Conservation (phyloP, 352 stramenopile species). For the Pythium volutum region DNA sequence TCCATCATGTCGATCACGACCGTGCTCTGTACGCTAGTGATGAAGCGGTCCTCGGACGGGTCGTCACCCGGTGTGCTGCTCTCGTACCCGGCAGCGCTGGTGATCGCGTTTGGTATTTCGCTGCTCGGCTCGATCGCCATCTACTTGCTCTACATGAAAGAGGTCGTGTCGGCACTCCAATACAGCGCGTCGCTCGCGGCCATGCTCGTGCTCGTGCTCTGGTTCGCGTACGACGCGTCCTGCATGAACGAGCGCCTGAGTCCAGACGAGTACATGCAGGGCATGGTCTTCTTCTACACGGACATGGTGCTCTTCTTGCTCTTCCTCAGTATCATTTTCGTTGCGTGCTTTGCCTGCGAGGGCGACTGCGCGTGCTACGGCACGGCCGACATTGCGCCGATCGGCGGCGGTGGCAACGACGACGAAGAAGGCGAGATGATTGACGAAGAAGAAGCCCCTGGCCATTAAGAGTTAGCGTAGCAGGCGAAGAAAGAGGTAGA, state of each 20-base stretch:
- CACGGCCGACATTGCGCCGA: slow-evolving; percentile 61
- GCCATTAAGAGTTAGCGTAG: slow-evolving; percentile 1
- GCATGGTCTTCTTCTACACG: slow-evolving; percentile 84
- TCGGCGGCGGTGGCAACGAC: slow-evolving; percentile 28
- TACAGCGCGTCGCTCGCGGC: slow-evolving; percentile 51
- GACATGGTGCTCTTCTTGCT: slow-evolving; percentile 79
- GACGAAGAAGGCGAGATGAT: slow-evolving; percentile 27
- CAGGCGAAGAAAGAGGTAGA: not conserved
- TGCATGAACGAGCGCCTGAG: slow-evolving; percentile 77
- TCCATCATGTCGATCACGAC: slow-evolving; percentile 63
- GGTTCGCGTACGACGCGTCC: slow-evolving; percentile 74
- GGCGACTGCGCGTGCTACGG: slow-evolving; percentile 72
- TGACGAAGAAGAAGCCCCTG: slow-evolving; percentile 26
- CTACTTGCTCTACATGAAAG: slow-evolving; percentile 58
- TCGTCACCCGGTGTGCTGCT: slow-evolving; percentile 39
- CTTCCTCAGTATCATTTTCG: slow-evolving; percentile 77
- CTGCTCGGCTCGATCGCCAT: slow-evolving; percentile 56
- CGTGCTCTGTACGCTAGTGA: slow-evolving; percentile 45
- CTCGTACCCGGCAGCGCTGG: slow-evolving; percentile 51
- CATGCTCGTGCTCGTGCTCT: slow-evolving; percentile 73
- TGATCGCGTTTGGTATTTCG: slow-evolving; percentile 51
- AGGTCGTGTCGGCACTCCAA: slow-evolving; percentile 46
- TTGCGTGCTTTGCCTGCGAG: slow-evolving; percentile 74
- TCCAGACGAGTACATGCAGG: slow-evolving; percentile 81
- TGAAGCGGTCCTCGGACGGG: slow-evolving; percentile 35